These are phyloP conservation scores for Pythium vanterpoolii DNA, from an alignment of 352 stramenopile genomes.

Conservation along the genomic window DNA sequence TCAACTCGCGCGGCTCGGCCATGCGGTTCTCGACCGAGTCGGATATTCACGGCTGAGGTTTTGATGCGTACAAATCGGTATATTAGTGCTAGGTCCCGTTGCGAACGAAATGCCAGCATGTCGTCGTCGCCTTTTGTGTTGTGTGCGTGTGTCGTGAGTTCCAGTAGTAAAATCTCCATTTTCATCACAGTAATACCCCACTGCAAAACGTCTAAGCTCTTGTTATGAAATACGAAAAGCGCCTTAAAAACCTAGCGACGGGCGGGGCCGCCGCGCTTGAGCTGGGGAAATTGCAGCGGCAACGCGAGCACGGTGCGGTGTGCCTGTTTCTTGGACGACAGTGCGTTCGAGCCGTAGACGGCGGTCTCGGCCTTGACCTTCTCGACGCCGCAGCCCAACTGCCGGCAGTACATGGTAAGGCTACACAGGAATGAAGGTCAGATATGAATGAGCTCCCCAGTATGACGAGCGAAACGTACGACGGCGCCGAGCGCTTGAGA, in stretches of 20 bases:
- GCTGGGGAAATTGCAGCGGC: slow-evolving; percentile 70
- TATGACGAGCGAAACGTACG: slow-evolving; percentile 32
- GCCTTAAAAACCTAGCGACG: slow-evolving; percentile 29
- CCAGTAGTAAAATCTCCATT: no score
- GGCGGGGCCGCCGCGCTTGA: slow-evolving; percentile 53
- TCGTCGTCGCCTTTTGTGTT: no score
- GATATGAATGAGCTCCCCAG: neutral
- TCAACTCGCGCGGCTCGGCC: slow-evolving; percentile 58
- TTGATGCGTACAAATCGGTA: slow-evolving; percentile 21
- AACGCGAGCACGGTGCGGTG: slow-evolving; percentile 67
- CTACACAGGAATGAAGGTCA: slow-evolving; percentile 2
- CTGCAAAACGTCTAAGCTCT: neutral
- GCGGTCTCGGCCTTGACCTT: slow-evolving; percentile 62
- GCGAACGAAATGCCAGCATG: neutral
- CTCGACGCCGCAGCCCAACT: slow-evolving; percentile 71
- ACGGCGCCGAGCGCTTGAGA: slow-evolving; percentile 53
- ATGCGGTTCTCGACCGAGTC: slow-evolving; percentile 79
- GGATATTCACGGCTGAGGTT: slow-evolving; percentile 31
- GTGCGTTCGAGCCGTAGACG: slow-evolving; percentile 46
- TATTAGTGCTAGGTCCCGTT: slow-evolving; percentile 31
- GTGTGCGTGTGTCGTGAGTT: no score
- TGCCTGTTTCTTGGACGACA: slow-evolving; percentile 68
- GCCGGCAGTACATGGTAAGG: slow-evolving; percentile 59
- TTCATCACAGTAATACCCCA: neutral
- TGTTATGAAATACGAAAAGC: no score